phyloP scores from a whole-genome alignment of 1,284 basidiomycete species.

The Leccinum proliferum region DNA sequence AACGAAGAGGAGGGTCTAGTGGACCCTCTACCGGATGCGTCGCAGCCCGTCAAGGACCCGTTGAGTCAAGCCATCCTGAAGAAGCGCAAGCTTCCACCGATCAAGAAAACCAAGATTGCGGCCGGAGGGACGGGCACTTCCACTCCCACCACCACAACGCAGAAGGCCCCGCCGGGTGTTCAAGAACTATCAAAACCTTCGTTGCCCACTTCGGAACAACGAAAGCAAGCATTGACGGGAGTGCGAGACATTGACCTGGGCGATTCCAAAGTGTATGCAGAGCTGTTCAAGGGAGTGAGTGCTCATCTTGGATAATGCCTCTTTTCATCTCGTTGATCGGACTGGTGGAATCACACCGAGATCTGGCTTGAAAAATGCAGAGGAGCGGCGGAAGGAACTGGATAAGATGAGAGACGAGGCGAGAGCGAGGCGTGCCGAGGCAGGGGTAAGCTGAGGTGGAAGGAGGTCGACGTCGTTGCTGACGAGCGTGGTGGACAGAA shows the following conservation, averaged over 20 bases:
- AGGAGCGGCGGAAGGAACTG: constrained; percentile 63
- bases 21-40: constrained; percentile 28
- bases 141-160: constrained; percentile 28
- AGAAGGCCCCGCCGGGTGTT: constrained; percentile 20
- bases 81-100: constrained; percentile 64
- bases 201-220: constrained; percentile 24
- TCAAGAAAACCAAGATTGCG: constrained; percentile 62
- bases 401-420: constrained; percentile 69
- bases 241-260: constrained; percentile 60
- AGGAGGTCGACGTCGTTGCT: constrained; percentile 1
- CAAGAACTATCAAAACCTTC: constrained; percentile 22
- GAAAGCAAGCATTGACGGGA: constrained; percentile 36
- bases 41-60: constrained; percentile 21
- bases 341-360: constrained; percentile 49
- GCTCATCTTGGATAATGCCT: constrained; percentile 2
- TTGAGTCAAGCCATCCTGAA: constrained; percentile 33
- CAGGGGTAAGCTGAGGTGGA: constrained; percentile 40
- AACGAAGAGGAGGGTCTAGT: constrained; percentile 21
- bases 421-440: constrained; percentile 48
- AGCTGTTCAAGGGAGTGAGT: constrained; percentile 61
- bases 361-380: constrained; percentile 62
- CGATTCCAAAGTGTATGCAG: constrained; percentile 55
- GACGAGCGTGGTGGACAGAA: constrained; percentile 36
- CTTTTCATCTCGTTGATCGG: constrained; percentile 16
- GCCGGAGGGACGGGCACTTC: constrained; percentile 17